Conservation (phyloP, 1,139 yeast species). For the Blastobotrys aristatus region DNA sequence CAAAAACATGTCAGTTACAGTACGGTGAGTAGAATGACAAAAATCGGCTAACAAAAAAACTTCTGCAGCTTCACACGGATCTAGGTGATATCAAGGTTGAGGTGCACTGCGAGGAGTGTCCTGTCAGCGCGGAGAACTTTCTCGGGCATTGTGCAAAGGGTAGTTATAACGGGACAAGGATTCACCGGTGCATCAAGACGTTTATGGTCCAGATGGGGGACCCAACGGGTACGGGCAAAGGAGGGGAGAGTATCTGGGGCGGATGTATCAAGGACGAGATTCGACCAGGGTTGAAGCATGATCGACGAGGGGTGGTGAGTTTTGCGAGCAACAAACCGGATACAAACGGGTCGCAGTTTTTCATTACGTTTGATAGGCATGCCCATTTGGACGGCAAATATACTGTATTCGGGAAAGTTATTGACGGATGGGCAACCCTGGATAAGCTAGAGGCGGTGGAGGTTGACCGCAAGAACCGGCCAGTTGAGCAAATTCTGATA, state of each 20-base stretch:
- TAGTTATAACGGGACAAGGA: slow-evolving; percentile 38
- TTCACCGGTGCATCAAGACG: slow-evolving; percentile 42
- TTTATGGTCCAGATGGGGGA: slow-evolving; percentile 51
- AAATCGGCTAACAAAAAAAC: no score
- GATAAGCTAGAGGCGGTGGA: slow-evolving; percentile 37
- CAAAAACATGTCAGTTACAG: slow-evolving; percentile 13
- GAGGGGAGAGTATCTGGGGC: slow-evolving; percentile 50
- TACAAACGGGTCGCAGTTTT: slow-evolving; percentile 44
- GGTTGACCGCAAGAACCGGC: slow-evolving; percentile 41
- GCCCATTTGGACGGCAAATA: slow-evolving; percentile 49
- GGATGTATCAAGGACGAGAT: slow-evolving; percentile 48
- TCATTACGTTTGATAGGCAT: slow-evolving; percentile 39
- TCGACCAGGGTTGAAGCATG: slow-evolving; percentile 39
- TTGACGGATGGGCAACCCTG: slow-evolving; percentile 39
- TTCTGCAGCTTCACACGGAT: slow-evolving; percentile 35
- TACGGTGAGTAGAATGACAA: no score
- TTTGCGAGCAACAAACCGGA: slow-evolving; percentile 46
- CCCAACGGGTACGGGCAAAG: slow-evolving; percentile 46
- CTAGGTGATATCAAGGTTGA: slow-evolving; percentile 40
- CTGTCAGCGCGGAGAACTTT: slow-evolving; percentile 41
- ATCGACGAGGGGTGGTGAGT: slow-evolving; percentile 39
- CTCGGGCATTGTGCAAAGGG: slow-evolving; percentile 48
- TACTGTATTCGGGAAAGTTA: slow-evolving; percentile 53
- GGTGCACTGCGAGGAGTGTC: slow-evolving; percentile 39
- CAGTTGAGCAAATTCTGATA: slow-evolving; percentile 33